Base-by-base conservation (phyloP, 305 asterid genomes). In the Salvia sclarea region DNA sequence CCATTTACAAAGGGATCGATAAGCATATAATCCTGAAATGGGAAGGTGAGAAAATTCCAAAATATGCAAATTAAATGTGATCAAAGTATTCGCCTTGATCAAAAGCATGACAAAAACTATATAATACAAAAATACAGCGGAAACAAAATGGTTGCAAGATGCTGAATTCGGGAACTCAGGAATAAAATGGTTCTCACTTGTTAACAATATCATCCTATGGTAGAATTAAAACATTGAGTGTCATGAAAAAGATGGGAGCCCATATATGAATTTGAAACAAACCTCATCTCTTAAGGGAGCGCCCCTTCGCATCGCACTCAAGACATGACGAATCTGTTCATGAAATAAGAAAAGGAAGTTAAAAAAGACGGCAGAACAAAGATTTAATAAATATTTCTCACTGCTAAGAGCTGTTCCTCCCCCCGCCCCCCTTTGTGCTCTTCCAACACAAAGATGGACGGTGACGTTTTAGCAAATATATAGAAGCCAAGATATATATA, bases 231-330 rank as follows among this genome's bases (percentile, higher is more conserved):
- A 49, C 17, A 56, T 43, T 22, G n/a, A 5, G 24, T 38, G 47
- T 8, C 48, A 64, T 67, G 14, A 25, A 33, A 64, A 58, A 37
- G 43, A 43, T 73, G 61, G 22, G 18, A 11, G 2, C 11, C 44
- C 28, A 18, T 10, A 58, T 17, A 33, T 33, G 43, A 12, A 58
- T 10, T 16, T 21, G 16, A 81, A 40, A 79, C 92, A 76, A 81
- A 92, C 98, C 97, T 92, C 97, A 21, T 86, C 80, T 61, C 81
- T 88, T 68, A 92, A 77, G 70, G 76, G 88, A 64, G 79, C 88
- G 43, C 95, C 95, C 78, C 93, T 79, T 61, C 90, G 87, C 98
- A 92, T 84, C 68, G 85, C 92, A 74, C 76, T 92, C 85, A 90
- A 78, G 54, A 88, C 85, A 73, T 81, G 92, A 55, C 95, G 98